phyloP scores from a whole-genome alignment of 1,284 basidiomycete genomes.

The Cryptococcus sp. region DNA sequence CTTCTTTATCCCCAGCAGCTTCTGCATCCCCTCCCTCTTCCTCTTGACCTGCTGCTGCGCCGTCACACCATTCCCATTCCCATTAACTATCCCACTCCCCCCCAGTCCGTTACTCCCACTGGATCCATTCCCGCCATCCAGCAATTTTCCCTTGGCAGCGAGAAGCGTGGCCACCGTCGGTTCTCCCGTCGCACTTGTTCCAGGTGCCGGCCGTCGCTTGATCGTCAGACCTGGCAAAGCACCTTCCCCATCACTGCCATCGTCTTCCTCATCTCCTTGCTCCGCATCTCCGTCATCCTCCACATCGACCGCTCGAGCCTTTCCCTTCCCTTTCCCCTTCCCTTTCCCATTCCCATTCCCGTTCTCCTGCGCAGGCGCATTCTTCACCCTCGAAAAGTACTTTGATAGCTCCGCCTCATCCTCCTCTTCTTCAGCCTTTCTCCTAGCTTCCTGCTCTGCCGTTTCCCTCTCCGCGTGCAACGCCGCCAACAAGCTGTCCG shows the following conservation, averaged over 20 bases:
- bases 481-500: constrained; percentile 31
- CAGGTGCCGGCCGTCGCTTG: constrained; percentile 62
- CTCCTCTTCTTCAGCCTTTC: constrained; percentile 69
- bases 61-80: constrained; percentile 10
- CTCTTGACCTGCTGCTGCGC: constrained; percentile 56
- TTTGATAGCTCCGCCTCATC: constrained; percentile 82
- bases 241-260: constrained; percentile 8
- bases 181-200: constrained; percentile 46
- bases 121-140: constrained; percentile 45
- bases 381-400: constrained; percentile 71
- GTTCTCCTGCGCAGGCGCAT: constrained; percentile 30
- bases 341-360: constrained; percentile 34
- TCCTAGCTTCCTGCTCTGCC: constrained; percentile 52
- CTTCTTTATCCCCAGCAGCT: constrained; percentile 56
- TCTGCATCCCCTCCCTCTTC: constrained; percentile 45
- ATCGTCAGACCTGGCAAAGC: constrained; percentile 54
- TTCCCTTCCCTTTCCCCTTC: constrained; percentile 34
- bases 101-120: constrained; percentile 36
- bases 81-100: too few relatives aligned
- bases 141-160: constrained; percentile 61
- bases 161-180: constrained; percentile 66
- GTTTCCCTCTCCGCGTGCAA: constrained; percentile 36
- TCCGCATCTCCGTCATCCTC: constrained; percentile 14
- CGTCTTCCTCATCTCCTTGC: constrained; percentile 13
- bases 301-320: constrained; percentile 13